These are phyloP conservation scores for Volvox africanus DNA, from an alignment of 139 green algal species.

Conservation along the genomic window DNA sequence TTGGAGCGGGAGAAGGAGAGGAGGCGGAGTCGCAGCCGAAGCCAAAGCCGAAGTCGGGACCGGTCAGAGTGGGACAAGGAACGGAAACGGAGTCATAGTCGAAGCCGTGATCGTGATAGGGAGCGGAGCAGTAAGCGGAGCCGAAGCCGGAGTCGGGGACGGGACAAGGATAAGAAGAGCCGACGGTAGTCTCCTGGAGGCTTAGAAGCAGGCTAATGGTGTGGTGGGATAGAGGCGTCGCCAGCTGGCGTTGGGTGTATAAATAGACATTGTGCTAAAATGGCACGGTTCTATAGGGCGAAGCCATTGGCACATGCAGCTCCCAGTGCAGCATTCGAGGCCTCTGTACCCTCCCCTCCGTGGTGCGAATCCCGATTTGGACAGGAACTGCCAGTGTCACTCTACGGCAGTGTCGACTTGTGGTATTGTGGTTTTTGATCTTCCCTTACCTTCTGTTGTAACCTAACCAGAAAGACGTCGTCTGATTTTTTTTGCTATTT, in stretches of 20 bases:
- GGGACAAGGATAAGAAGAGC: slow-evolving; percentile 37
- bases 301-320: too few species aligned
- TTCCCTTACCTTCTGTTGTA: too few species aligned
- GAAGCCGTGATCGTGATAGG: background rate
- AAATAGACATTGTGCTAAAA: too few species aligned
- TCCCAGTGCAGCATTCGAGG: too few species aligned
- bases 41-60: background rate
- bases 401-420: too few species aligned
- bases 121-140: background rate
- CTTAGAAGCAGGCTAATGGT: background rate
- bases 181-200: background rate
- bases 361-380: too few species aligned
- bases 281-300: too few species aligned
- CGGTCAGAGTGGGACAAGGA: slow-evolving; percentile 4
- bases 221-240: background rate
- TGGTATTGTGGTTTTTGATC: too few species aligned
- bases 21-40: slow-evolving; percentile 12
- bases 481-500: too few species aligned
- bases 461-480: too few species aligned
- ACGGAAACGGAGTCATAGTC: slow-evolving; percentile 9
- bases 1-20: slow-evolving; percentile 32
- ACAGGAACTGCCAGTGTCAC: too few species aligned
- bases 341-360: too few species aligned
- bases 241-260: background rate
- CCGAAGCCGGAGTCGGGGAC: background rate